Conservation (phyloP, 2,329 filamentous ascomycete genomes). For the Cadophora luteo-olivacea region DNA sequence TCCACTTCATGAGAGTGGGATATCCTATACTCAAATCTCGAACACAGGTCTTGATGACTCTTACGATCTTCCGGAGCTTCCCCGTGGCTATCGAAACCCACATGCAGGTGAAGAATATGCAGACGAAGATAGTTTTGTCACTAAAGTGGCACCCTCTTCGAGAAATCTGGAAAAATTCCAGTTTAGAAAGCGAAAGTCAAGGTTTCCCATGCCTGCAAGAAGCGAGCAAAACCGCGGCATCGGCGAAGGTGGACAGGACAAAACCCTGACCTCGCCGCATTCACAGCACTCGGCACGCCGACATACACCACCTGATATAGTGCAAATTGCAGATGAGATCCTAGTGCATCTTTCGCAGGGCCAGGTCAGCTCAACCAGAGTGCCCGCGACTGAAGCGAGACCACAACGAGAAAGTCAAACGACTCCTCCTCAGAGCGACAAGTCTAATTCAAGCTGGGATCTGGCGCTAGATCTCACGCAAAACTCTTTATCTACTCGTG, state of each 20-base stretch:
- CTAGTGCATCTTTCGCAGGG: background rate
- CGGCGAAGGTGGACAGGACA: background rate
- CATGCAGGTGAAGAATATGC: background rate
- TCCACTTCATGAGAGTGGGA: background rate
- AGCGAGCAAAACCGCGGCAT: background rate
- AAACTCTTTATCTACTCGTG: background rate
- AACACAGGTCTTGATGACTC: background rate
- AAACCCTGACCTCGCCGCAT: background rate
- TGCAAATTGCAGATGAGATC: background rate
- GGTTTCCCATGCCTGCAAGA: background rate
- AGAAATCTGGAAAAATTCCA: conserved; percentile 41
- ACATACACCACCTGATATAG: background rate
- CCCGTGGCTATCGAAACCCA: background rate
- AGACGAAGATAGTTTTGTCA: conserved; percentile 40
- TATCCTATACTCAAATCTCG: background rate
- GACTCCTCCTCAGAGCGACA: conserved; percentile 17
- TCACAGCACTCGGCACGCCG: background rate
- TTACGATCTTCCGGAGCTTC: conserved; percentile 20
- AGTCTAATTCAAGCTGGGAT: conserved; percentile 7
- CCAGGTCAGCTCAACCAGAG: background rate
- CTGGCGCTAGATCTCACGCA: background rate
- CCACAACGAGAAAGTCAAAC: background rate
- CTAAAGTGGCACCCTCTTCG: conserved; percentile 42
- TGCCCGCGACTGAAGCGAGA: background rate
- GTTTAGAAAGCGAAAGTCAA: conserved; percentile 38